Evolutionary conservation across 176 grass and related monocot genomes (phyloP), one percentile per base, ranked within the genome.

Genomic region (Aegilops umbellulata): DNA sequence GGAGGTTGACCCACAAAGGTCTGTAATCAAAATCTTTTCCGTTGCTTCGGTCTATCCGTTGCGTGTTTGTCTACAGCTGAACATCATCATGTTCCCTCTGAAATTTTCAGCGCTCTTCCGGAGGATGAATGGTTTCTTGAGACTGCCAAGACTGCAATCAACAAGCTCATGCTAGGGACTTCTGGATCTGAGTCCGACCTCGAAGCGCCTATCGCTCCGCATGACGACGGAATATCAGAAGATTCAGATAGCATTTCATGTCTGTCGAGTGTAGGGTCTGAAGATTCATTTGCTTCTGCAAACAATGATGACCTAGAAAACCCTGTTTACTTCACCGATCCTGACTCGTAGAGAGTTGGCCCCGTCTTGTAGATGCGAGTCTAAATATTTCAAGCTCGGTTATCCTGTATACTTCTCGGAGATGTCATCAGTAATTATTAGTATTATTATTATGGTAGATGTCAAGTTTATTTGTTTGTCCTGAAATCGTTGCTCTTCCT

Each of bases 91-190:
- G 36, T 55, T 76, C 49, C 66, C 64, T 35, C 60, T 58, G n/a
- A 73, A 79, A 47, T 63, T 84, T 84, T 76, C 76, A 96, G 94
- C 49, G 92, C 92, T 32, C 89, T 99, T 85, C 94, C 97, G 6
- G 94, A 92, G 85, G 94, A 99, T 51, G 97, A 96, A 83, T 94
- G 92, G 97, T 99, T 99, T 83, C 86, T 93, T 13, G 97, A 99
- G 35, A 91, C 90, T 1, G 92, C 97, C 53, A 99, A 92, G 93
- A 41, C 82, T 73, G 92, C 97, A 75, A 96, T 96, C 88, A 89
- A 90, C 82, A 95, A 96, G 76, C 97, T 95, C 32, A 93, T 95
- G 82, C 49, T 89, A 62, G 97, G 94, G 76, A 91, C 79, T 20
- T 96, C 94, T 23, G 97, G 94, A 60, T 98, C 88, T 0, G 97